phyloP scores from a whole-genome alignment of 2,329 filamentous ascomycete genomes.

The Colletotrichum sublineola region DNA sequence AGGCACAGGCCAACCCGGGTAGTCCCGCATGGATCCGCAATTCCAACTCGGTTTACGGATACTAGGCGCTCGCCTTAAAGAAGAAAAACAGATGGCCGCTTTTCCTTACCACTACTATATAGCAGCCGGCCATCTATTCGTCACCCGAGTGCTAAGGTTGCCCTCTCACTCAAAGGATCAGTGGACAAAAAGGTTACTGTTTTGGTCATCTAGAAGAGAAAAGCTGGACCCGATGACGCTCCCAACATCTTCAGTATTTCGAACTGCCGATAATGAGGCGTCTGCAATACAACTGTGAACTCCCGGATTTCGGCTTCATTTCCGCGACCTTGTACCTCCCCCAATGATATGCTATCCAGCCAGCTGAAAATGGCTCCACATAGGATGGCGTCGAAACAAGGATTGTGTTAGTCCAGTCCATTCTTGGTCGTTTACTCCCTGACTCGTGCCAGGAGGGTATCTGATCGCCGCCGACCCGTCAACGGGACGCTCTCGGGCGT shows the following conservation, averaged over 20 bases:
- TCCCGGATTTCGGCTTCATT: background rate
- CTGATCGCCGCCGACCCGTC: background rate
- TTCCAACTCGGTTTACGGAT: background rate
- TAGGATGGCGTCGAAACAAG: conserved; percentile 8
- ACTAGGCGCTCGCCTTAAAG: too few relatives aligned
- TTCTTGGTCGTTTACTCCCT: background rate
- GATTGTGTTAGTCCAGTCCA: background rate
- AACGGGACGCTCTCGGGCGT: conserved; percentile 21
- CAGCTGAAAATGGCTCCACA: background rate
- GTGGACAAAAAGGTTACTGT: background rate
- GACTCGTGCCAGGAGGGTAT: too few relatives aligned
- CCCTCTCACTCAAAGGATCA: background rate
- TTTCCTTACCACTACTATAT: too few relatives aligned
- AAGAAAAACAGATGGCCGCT: too few relatives aligned
- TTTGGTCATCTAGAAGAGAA: background rate
- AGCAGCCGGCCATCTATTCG: too few relatives aligned
- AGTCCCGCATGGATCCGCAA: too few relatives aligned
- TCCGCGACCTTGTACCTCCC: background rate
- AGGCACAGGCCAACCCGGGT: background rate
- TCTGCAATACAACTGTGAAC: background rate
- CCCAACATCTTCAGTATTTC: background rate
- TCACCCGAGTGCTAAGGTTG: too few relatives aligned
- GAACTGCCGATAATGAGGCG: background rate
- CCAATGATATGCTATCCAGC: background rate
- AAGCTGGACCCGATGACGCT: background rate